A percentile compares a stretch with the other conserved stretches of the same genome.
Evolutionary conservation across 2,329 filamentous ascomycete genomes (phyloP).

Genomic region (Leptoxyphium fumago): DNA sequence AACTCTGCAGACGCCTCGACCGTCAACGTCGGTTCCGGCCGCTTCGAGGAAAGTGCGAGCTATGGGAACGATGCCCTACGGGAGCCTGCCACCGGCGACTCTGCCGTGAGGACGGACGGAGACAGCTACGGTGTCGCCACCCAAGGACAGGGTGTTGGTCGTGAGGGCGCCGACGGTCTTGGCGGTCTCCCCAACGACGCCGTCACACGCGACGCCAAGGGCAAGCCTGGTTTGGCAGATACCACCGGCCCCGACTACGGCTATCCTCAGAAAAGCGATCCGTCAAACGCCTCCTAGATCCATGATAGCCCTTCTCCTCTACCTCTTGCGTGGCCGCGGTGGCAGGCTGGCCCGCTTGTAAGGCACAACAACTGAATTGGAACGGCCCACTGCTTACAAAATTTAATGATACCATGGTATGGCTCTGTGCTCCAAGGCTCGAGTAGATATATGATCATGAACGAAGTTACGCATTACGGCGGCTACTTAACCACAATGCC

Average conservation of each 20-base stretch:
- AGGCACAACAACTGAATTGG: too few relatives aligned
- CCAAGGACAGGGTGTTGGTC: conserved; percentile 38
- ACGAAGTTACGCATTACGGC: not conserved
- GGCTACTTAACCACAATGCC: too few relatives aligned
- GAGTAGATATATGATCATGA: not conserved
- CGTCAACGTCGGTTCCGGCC: conserved; percentile 55
- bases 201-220: conserved; percentile 31
- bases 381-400: too few relatives aligned
- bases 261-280: conserved; percentile 27
- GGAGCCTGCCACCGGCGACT: conserved; percentile 37
- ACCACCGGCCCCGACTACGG: conserved; percentile 29
- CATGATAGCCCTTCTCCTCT: too few relatives aligned
- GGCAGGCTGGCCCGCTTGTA: too few relatives aligned
- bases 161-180: conserved; percentile 46
- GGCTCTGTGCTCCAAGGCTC: too few relatives aligned
- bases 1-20: conserved; percentile 54
- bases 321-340: too few relatives aligned
- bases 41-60: conserved; percentile 22
- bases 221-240: conserved; percentile 25
- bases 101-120: conserved; percentile 34
- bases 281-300: conserved; percentile 9
- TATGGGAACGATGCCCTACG: conserved; percentile 34
- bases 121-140: conserved; percentile 41
- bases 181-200: conserved; percentile 46
- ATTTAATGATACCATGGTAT: too few relatives aligned